phyloP scores from a whole-genome alignment of 164 flowering plant species.

The Chimonanthus praecox region DNA sequence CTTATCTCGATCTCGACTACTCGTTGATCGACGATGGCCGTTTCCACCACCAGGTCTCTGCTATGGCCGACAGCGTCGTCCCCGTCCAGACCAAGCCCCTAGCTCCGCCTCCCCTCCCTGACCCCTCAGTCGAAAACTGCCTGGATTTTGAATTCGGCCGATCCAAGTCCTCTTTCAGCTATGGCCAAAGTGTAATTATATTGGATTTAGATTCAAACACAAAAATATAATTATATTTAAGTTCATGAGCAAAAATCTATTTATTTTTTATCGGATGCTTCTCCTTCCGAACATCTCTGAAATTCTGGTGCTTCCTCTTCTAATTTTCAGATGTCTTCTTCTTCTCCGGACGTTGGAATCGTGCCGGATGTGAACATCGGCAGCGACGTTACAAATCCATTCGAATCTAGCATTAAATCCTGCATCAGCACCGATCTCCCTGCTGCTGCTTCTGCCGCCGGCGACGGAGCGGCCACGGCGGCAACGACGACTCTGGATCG shows the following conservation, averaged over 20 bases:
- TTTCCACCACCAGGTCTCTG: constrained; percentile 22
- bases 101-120: constrained; percentile 5
- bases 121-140: constrained; percentile 19
- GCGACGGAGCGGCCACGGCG: constrained; percentile 7
- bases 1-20: constrained; percentile 66
- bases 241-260: too few relatives aligned
- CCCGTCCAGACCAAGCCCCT: constrained; percentile 40
- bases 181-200: constrained; percentile 61
- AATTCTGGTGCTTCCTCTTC: background rate
- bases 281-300: background rate
- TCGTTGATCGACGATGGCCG: constrained; percentile 27
- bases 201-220: background rate
- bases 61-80: constrained; percentile 56
- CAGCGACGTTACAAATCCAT: constrained; percentile 43
- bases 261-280: too few relatives aligned
- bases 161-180: constrained; percentile 37
- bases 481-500: constrained; percentile 49
- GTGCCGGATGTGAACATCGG: constrained; percentile 60
- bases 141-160: constrained; percentile 47
- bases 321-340: constrained; percentile 53
- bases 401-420: constrained; percentile 10
- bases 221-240: too few relatives aligned
- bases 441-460: background rate
- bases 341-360: constrained; percentile 65
- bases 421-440: background rate